These are phyloP conservation scores for Neurospora crassa DNA, from an alignment of 2,329 filamentous ascomycete genomes.

Conservation along the genomic window DNA sequence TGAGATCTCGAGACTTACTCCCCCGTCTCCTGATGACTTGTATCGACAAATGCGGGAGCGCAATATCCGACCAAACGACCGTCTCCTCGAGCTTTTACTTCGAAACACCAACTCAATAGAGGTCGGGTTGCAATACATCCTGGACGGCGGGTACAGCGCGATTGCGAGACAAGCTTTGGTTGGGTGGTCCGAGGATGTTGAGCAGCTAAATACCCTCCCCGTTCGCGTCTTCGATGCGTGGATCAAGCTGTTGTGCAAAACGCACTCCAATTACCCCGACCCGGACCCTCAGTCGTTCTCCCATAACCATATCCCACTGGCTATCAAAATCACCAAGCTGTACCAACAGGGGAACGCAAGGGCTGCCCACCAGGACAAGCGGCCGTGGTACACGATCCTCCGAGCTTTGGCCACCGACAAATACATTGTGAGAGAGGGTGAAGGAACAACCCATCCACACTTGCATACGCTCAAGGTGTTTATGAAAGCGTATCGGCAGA, in stretches of 20 bases:
- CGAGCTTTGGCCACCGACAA: conserved; percentile 25
- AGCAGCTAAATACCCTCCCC: conserved; percentile 13
- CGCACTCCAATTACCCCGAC: conserved; percentile 13
- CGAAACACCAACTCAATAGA: conserved; percentile 37
- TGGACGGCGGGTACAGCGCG: conserved; percentile 28
- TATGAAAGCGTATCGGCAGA: conserved; percentile 21
- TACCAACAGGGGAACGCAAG: conserved; percentile 14
- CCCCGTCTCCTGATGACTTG: conserved; percentile 49
- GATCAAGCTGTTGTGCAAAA: conserved; percentile 36
- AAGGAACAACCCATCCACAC: conserved; percentile 18
- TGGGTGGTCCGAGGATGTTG: neutral
- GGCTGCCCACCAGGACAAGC: conserved; percentile 17
- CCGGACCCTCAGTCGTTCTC: conserved; percentile 9
- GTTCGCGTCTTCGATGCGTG: conserved; percentile 37
- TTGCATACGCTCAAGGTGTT: conserved; percentile 23
- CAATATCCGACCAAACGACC: conserved; percentile 37
- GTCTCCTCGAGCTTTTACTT: conserved; percentile 47
- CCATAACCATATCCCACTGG: conserved; percentile 18
- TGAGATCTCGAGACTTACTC: conserved; percentile 51
- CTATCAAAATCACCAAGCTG: conserved; percentile 23
- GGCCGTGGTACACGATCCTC: conserved; percentile 34
- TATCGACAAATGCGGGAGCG: conserved; percentile 47
- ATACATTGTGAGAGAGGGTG: conserved; percentile 21
- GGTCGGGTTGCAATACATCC: conserved; percentile 40
- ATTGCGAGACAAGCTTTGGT: neutral